Percentiles rank a stretch among this genome's conserved stretches.
Evolutionary conservation across 129 eudicot species (phyloP).

Genomic region (Pseudognaphalium luteoalbum): DNA sequence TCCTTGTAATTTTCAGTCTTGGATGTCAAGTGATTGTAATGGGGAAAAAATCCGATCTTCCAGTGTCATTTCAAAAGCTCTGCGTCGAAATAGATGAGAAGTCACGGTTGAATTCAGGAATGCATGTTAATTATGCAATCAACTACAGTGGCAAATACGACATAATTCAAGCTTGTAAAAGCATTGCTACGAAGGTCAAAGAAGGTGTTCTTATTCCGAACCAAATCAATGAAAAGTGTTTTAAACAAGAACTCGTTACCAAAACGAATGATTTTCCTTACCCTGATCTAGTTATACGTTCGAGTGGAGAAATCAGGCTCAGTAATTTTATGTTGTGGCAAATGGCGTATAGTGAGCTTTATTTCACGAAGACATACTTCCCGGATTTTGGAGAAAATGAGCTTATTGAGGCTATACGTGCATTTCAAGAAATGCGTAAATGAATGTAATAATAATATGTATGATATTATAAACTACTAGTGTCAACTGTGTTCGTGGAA

Average conservation of each 20-base stretch:
- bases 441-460: no score
- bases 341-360: conserved; percentile 27
- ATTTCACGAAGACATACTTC: conserved; percentile 9
- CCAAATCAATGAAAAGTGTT: background rate
- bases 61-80: background rate
- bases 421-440: background rate
- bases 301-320: conserved; percentile 30
- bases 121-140: conserved; percentile 19
- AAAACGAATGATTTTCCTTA: conserved; percentile 6
- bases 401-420: conserved; percentile 12
- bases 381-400: conserved; percentile 21
- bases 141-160: conserved; percentile 22
- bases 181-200: conserved; percentile 14
- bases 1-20: conserved; percentile 1
- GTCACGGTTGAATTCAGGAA: conserved; percentile 12
- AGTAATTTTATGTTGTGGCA: conserved; percentile 35
- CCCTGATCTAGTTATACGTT: conserved; percentile 25
- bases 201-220: conserved; percentile 13
- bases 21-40: conserved; percentile 19
- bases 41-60: conserved; percentile 12
- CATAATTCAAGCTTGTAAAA: conserved; percentile 22
- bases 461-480: no score
- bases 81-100: conserved; percentile 8
- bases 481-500: no score
- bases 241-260: conserved; percentile 8